Conservation (phyloP, 148 eudicot species). For the Persicaria tinctoria region DNA sequence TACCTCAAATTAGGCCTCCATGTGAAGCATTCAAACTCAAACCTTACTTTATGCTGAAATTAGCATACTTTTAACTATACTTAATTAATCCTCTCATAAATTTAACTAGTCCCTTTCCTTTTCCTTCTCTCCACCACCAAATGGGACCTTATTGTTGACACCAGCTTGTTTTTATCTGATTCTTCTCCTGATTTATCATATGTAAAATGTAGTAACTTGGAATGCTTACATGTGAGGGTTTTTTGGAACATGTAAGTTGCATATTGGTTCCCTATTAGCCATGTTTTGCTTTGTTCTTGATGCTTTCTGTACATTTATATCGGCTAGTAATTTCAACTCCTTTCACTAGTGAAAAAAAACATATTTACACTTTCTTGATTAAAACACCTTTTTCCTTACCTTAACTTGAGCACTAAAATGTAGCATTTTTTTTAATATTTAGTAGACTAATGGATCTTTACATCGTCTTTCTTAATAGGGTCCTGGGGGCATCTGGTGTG, state of each 20-base stretch:
- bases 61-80: not conserved
- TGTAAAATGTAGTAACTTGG: not conserved
- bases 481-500: constrained; percentile 77
- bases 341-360: not conserved
- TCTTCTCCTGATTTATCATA: not conserved
- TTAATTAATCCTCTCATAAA: not conserved
- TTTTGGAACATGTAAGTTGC: not conserved
- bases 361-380: not conserved
- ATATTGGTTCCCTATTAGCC: not conserved
- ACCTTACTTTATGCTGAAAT: too few relatives aligned
- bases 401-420: too few relatives aligned
- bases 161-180: not conserved
- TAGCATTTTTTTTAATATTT: too few relatives aligned
- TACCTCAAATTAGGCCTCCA: not conserved
- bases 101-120: not conserved
- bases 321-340: not conserved
- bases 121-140: not conserved
- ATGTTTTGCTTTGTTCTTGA: not conserved
- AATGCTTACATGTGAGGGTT: not conserved
- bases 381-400: not conserved
- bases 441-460: not conserved
- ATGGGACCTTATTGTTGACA: not conserved
- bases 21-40: too few relatives aligned
- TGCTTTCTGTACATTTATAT: not conserved
- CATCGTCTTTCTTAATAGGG: constrained; percentile 31